Conservation (phyloP, 2,329 filamentous ascomycete genomes). For the Fusarium sp. region DNA sequence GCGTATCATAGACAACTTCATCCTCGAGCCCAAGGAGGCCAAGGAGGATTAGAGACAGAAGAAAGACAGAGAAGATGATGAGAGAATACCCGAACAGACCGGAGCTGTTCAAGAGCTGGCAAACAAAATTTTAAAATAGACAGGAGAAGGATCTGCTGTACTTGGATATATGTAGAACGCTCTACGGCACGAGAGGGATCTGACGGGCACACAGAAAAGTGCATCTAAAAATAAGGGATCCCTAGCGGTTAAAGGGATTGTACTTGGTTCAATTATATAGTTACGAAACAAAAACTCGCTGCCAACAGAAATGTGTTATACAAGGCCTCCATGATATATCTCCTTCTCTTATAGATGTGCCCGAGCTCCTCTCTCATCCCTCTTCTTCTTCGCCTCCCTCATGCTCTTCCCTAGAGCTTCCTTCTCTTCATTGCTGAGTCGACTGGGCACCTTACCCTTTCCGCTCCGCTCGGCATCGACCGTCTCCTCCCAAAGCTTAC, state of each 20-base stretch:
- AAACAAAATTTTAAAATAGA: background rate
- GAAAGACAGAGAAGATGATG: conserved; percentile 5
- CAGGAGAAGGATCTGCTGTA: background rate
- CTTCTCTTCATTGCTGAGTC: conserved; percentile 60
- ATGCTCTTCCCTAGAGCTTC: conserved; percentile 53
- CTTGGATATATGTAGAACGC: conserved; percentile 16
- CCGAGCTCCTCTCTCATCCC: conserved; percentile 59
- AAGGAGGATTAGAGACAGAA: conserved; percentile 18
- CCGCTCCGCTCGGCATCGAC: conserved; percentile 49
- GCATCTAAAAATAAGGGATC: background rate
- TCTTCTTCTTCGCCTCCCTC: conserved; percentile 57
- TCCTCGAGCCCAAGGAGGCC: conserved; percentile 60
- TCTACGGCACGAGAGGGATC: conserved; percentile 1
- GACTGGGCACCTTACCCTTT: conserved; percentile 51
- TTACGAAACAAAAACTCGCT: conserved; percentile 15
- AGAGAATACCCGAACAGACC: conserved; percentile 32
- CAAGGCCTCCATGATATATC: conserved; percentile 1
- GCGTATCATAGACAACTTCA: conserved; percentile 92
- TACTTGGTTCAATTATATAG: background rate
- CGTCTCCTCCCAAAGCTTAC: conserved; percentile 70
- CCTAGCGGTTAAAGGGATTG: background rate
- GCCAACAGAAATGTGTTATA: conserved; percentile 10
- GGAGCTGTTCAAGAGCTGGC: conserved; percentile 22
- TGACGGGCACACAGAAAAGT: background rate
- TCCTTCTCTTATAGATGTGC: conserved; percentile 55